Base-by-base conservation (phyloP, 2,329 filamentous ascomycete genomes). In the Verticillium nonalfalfae region DNA sequence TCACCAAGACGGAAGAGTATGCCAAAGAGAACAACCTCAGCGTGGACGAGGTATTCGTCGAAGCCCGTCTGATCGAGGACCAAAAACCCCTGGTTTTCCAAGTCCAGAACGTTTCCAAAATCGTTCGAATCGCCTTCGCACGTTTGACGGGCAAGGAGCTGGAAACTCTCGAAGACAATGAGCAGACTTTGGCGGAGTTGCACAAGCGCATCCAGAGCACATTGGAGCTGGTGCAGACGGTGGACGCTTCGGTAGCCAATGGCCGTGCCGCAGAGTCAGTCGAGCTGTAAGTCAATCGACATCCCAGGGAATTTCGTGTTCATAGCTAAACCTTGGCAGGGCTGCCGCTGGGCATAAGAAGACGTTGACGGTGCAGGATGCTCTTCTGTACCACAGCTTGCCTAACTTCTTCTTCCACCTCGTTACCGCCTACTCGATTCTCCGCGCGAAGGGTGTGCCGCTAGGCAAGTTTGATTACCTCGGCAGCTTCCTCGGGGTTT, bases 341-440 rank as follows among this genome's bases (percentile, higher is more conserved):
- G 59, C 61, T 7, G 59, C 61, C 13, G 60, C 59, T 18, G 61
- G 61, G 15, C 59, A 58, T 52, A 52, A 62, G 11, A 15, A 63
- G 36, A 66, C 64, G 54, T 56, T 68, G 21, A 61, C 64, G 14
- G 65, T 61, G 45, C 64, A 67, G 57, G 70, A 73, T 0, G 86
- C 83, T 62, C 66, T 83, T 6, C 64, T 75, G 18, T 68, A 69
- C 2, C 81, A 78, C 68, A 76, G 73, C 3, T 62, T 86, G 45
- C 84, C 85, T 13, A 87, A 88, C 68, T 78, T 87, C 67, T 85
- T 78, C 71, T 89, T 89, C 69, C 86, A 89, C 66, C 63, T 82
- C 4, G 78, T 74, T 31, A 85, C 78, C 6, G 79, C 81, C 7
- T 88, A 89, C 70, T 75, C 70, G 2, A 81, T 89, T 57, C 67